Percentiles rank a stretch among this genome's conserved stretches.
Conservation (phyloP, 1,284 basidiomycete genomes). For the Ceratobasidium sp. region DNA sequence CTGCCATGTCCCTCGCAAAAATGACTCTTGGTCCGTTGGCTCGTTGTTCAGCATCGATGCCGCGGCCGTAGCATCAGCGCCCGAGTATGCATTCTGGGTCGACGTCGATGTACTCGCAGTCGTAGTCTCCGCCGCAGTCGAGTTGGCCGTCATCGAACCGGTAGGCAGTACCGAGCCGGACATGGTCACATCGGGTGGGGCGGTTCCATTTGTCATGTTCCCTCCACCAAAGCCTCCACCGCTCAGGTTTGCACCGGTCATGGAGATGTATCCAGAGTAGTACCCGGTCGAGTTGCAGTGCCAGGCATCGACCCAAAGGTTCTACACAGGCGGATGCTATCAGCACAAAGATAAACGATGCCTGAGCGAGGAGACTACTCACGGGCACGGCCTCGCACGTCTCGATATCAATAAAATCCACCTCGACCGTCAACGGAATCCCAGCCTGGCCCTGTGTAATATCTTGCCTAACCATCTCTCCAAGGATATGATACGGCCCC, state of each 20-base stretch:
- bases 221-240: constrained; percentile 18
- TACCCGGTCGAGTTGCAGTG: constrained; percentile 56
- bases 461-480: constrained; percentile 61
- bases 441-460: constrained; percentile 66
- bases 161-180: constrained; percentile 5
- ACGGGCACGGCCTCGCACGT: constrained; percentile 73
- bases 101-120: constrained; percentile 6
- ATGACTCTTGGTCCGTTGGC: constrained; percentile 55
- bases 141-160: neutral
- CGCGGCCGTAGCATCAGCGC: constrained; percentile 26
- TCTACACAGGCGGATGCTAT: constrained; percentile 4
- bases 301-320: constrained; percentile 80
- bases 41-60: constrained; percentile 23
- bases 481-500: constrained; percentile 61
- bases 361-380: neutral
- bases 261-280: constrained; percentile 57
- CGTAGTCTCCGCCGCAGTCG: neutral
- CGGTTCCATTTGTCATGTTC: constrained; percentile 15
- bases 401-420: constrained; percentile 77
- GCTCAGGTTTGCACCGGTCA: constrained; percentile 24
- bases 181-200: constrained; percentile 23
- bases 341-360: neutral
- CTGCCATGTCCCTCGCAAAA: constrained; percentile 72
- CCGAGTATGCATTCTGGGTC: constrained; percentile 33
- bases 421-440: constrained; percentile 66